These are phyloP conservation scores for Neofusicoccum cordaticola DNA, from an alignment of 2,329 filamentous ascomycete genomes.

Conservation along the genomic window DNA sequence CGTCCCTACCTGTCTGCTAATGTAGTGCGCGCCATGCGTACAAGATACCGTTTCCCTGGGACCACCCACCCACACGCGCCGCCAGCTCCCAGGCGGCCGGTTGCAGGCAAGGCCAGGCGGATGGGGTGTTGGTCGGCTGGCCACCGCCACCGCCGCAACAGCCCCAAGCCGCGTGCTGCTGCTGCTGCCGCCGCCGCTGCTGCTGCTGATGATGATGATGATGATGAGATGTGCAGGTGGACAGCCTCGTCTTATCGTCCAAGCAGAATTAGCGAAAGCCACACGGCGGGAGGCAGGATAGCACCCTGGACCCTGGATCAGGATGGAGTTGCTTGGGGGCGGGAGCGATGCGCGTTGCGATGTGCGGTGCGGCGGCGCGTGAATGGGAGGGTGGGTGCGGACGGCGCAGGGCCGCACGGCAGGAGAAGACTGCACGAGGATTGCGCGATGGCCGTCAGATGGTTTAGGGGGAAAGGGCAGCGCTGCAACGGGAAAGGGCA, in stretches of 20 bases:
- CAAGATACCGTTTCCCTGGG: neutral
- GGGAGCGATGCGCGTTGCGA: neutral
- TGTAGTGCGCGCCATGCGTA: neutral
- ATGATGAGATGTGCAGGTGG: neutral
- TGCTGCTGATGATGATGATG: neutral
- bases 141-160: conserved; percentile 1
- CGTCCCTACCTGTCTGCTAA: conserved; percentile 8
- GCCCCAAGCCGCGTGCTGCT: no score
- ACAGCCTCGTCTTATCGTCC: conserved; percentile 16
- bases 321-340: neutral
- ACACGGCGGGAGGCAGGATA: neutral
- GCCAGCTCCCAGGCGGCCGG: neutral
- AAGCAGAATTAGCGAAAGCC: conserved; percentile 2
- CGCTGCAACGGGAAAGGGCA: no score
- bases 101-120: neutral
- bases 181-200: no score
- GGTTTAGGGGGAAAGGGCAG: no score
- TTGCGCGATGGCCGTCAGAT: no score
- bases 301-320: neutral
- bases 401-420: neutral
- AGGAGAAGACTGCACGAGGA: neutral
- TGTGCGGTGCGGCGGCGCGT: neutral
- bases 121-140: neutral
- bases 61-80: neutral
- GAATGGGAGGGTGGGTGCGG: no score